These are phyloP conservation scores for Paratinospora sagittata DNA, from an alignment of 164 flowering plant genomes.

Conservation along the genomic window DNA sequence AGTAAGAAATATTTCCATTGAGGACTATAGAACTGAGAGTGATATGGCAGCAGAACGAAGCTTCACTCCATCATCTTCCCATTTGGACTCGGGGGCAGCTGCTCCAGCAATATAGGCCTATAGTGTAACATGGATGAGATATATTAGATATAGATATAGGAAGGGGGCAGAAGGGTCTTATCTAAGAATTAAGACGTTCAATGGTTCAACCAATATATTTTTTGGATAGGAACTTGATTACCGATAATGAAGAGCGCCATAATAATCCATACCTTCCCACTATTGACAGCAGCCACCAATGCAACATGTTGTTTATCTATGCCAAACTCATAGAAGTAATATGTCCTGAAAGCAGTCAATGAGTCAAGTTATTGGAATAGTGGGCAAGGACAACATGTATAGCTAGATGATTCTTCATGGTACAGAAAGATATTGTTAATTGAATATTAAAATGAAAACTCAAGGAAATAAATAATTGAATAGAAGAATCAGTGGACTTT, in stretches of 20 bases:
- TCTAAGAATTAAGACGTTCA: background rate
- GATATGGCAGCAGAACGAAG: conserved; percentile 97
- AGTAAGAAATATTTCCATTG: background rate
- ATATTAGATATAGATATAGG: background rate
- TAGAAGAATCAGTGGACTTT: background rate
- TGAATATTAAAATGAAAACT: background rate
- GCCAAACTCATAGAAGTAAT: conserved; percentile 86
- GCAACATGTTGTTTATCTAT: conserved; percentile 64
- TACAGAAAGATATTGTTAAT: background rate
- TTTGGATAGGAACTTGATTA: too few relatives aligned
- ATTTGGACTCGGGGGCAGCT: conserved; percentile 68
- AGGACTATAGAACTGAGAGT: conserved; percentile 45
- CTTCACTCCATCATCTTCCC: conserved; percentile 78
- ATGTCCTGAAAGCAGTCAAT: conserved; percentile 50
- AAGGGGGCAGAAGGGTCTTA: background rate
- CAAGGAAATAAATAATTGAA: background rate
- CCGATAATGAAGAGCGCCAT: too few relatives aligned
- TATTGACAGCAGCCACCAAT: conserved; percentile 69
- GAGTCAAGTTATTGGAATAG: background rate
- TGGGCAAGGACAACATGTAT: background rate
- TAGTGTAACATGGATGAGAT: background rate
- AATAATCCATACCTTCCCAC: conserved; percentile 61
- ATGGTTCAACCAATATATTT: background rate
- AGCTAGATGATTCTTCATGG: background rate
- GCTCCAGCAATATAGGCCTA: conserved; percentile 84